These are phyloP conservation scores for Yamadazyma sp. DNA, from an alignment of 805 yeast genomes.

Conservation along the genomic window DNA sequence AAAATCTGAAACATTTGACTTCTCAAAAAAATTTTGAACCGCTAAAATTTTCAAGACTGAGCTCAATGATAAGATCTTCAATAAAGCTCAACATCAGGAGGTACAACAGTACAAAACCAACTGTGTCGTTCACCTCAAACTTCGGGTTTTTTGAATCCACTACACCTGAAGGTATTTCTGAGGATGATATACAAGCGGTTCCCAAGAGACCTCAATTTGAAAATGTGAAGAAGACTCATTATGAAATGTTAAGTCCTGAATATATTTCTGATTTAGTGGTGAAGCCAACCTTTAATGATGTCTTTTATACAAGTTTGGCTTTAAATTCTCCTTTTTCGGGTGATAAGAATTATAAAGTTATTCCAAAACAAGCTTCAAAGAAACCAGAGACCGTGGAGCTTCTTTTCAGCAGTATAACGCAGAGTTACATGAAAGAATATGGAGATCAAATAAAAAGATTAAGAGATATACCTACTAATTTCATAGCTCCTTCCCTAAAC, in stretches of 20 bases:
- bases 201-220: too few species aligned
- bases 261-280: conserved; percentile 32
- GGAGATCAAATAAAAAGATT: conserved; percentile 19
- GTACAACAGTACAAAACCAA: not conserved
- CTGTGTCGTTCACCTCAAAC: not conserved
- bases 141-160: too few species aligned
- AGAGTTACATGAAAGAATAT: conserved; percentile 29
- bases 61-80: too few species aligned
- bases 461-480: conserved; percentile 11
- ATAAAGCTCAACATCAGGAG: not conserved
- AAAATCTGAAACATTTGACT: not conserved
- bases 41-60: too few species aligned
- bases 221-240: conserved; percentile 2
- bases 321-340: conserved; percentile 27
- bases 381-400: conserved; percentile 18
- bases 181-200: too few species aligned
- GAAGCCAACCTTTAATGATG: conserved; percentile 26
- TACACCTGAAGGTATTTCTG: too few species aligned
- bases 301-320: conserved; percentile 27
- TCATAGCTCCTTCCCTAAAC: conserved; percentile 11
- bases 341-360: conserved; percentile 19
- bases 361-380: conserved; percentile 14
- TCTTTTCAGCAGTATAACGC: conserved; percentile 25
- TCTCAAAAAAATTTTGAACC: conserved; percentile 1
- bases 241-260: conserved; percentile 32